Evolutionary conservation across 2,329 filamentous ascomycete species (phyloP).

Genomic region (Aspergillus thermomutatus): DNA sequence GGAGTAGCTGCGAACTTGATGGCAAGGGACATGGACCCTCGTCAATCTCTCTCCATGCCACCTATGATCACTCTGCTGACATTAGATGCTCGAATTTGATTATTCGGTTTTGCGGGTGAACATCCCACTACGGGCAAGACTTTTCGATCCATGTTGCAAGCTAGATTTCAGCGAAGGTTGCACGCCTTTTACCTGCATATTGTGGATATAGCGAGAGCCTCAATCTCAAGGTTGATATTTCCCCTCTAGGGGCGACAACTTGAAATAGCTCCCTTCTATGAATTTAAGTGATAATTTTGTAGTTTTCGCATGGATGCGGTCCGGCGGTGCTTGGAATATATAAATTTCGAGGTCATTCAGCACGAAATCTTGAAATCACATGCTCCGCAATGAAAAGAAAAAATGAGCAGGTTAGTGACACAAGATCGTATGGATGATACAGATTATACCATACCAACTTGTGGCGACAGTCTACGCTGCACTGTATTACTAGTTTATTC

Average conservation of each 20-base stretch:
- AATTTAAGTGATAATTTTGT: neutral
- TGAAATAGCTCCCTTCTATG: neutral
- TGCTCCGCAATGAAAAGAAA: neutral
- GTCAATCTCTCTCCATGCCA: neutral
- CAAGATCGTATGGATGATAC: neutral
- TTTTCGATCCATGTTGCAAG: neutral
- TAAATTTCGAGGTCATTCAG: neutral
- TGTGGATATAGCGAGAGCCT: neutral
- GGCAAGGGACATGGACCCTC: neutral
- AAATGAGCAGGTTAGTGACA: too few species aligned
- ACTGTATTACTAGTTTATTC: neutral
- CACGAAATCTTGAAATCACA: neutral
- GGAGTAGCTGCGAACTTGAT: neutral
- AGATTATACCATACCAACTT: neutral
- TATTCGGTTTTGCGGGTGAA: neutral
- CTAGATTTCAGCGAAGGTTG: neutral
- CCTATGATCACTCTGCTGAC: neutral
- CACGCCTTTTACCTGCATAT: neutral
- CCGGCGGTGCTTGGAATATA: neutral
- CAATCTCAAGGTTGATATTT: neutral
- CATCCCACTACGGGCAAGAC: neutral
- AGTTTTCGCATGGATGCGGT: neutral
- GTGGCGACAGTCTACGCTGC: neutral
- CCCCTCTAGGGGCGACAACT: neutral
- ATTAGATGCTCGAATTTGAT: neutral